Base-by-base conservation (phyloP, 805 yeast species). In the Wickerhamiella qilinensis region DNA sequence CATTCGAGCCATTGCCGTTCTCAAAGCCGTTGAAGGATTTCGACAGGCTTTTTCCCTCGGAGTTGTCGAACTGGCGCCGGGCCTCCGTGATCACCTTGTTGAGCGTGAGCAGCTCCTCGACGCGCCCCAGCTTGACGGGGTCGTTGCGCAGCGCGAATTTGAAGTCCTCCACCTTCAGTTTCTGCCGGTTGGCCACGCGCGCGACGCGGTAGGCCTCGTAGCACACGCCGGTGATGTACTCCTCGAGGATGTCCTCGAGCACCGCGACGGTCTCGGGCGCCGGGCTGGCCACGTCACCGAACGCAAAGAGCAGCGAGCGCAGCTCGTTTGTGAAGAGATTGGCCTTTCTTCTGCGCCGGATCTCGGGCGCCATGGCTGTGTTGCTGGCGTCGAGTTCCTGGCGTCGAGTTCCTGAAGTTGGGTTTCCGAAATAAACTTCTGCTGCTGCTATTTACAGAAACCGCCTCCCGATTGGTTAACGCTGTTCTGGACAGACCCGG, bases 251-350 rank as follows among this genome's bases (percentile, higher is more conserved):
- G 44, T 79, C 88, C 47, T 79, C 88, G 24, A 79, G 51, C 3
- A 72, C 69, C 25, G 74, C 73, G 1, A 75, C 72, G 0, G 82
- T 74, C 41, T 77, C 82, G 11, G 70, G 66, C 33, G 72, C 62
- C 1, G 88, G 88, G 33, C 73, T 65, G n/a, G 69, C 58, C 2
- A 70, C 76, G 50, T 79, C 88, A 1, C 88, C 88, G 53, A 68
- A 77, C 0, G 85, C 85, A 46, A 72, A 79, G 39, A 79, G 55
- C 36, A 79, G 54, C 0, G 79, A 66, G 45, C 71, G 68, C 24
- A 76, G 59, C 43, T 72, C 68, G 35, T 52, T 55, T 20, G 59
- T 49, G 45, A 62, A 64, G 20, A 56, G 48, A 33, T 58, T 51
- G 12, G 38, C 33, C 12, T 36, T 18, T 24, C 30, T 16, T 7